phyloP scores from a whole-genome alignment of 2,329 filamentous ascomycete genomes.

The Onygena corvina region DNA sequence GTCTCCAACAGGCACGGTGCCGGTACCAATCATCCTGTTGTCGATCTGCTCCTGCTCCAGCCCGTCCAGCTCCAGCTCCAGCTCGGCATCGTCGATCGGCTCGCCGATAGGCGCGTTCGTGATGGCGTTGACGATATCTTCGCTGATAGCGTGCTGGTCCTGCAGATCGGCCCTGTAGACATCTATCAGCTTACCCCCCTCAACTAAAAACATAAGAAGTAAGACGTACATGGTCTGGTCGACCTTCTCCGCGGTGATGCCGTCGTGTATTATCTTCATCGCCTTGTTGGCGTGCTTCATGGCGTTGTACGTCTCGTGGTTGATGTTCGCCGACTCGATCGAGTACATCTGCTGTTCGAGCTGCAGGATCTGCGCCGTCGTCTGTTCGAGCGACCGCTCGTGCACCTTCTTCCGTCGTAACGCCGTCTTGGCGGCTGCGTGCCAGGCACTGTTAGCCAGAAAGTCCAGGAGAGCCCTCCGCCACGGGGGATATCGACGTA shows the following conservation, averaged over 20 bases:
- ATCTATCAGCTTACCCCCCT: too few species aligned
- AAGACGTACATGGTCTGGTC: slow-evolving; percentile 77
- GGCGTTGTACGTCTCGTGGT: slow-evolving; percentile 84
- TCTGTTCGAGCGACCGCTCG: slow-evolving; percentile 85
- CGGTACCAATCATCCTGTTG: slow-evolving; percentile 84
- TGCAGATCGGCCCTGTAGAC: slow-evolving; percentile 77
- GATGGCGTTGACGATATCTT: slow-evolving; percentile 83
- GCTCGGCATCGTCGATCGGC: slow-evolving; percentile 68
- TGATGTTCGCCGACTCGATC: slow-evolving; percentile 97
- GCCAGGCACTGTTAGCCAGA: not conserved
- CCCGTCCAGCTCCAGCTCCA: slow-evolving; percentile 73
- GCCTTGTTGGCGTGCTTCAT: slow-evolving; percentile 85
- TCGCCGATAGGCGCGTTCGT: slow-evolving; percentile 56
- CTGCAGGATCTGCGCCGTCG: slow-evolving; percentile 74
- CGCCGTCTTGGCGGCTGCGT: slow-evolving; percentile 72
- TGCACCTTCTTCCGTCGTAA: slow-evolving; percentile 89
- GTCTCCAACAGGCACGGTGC: slow-evolving; percentile 68
- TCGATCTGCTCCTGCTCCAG: slow-evolving; percentile 89
- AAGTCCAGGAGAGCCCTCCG: not conserved
- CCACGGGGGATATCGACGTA: slow-evolving; percentile 36
- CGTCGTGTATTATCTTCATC: slow-evolving; percentile 87
- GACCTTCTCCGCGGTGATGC: slow-evolving; percentile 85
- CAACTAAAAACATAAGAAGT: too few species aligned
- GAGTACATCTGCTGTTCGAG: slow-evolving; percentile 91
- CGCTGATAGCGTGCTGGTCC: slow-evolving; percentile 83